A percentile compares a stretch with the other conserved stretches of the same genome.
Conservation (phyloP, 805 yeast species). For the Saturnispora diversa region DNA sequence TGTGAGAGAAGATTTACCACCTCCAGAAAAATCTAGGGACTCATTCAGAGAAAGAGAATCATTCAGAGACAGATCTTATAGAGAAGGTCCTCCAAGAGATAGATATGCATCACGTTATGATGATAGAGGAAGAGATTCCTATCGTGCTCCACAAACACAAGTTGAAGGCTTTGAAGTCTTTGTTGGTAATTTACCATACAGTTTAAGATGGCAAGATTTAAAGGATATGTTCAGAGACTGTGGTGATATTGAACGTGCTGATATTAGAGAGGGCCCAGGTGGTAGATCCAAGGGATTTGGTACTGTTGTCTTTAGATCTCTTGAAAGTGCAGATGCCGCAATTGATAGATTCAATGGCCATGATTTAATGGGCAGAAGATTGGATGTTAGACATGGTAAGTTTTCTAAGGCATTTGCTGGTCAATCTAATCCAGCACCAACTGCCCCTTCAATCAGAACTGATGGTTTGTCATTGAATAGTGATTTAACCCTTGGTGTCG, state of each 20-base stretch:
- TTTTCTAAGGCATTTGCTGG: slow-evolving; percentile 15
- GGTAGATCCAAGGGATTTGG: slow-evolving; percentile 87
- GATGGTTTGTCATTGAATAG: slow-evolving; percentile 32
- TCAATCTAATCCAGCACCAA: slow-evolving; percentile 11
- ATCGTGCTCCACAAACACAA: slow-evolving; percentile 15
- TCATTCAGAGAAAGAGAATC: slow-evolving; percentile 25
- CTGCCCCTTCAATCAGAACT: slow-evolving; percentile 12
- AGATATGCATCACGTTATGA: slow-evolving; percentile 18
- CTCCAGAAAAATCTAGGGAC: slow-evolving; percentile 40
- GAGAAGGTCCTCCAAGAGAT: slow-evolving; percentile 18
- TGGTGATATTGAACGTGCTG: slow-evolving; percentile 79
- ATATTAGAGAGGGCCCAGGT: slow-evolving; percentile 53
- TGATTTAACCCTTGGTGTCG: slow-evolving; percentile 59
- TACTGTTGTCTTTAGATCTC: slow-evolving; percentile 59
- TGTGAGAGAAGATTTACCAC: slow-evolving; percentile 87
- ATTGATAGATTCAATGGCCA: slow-evolving; percentile 60
- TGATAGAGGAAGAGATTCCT: slow-evolving; percentile 16
- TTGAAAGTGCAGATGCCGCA: slow-evolving; percentile 66
- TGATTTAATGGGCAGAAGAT: slow-evolving; percentile 63
- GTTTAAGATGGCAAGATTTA: slow-evolving; percentile 75
- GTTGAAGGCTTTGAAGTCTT: slow-evolving; percentile 48
- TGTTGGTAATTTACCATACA: slow-evolving; percentile 75
- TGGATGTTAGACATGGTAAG: slow-evolving; percentile 76
- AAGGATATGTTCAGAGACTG: slow-evolving; percentile 74
- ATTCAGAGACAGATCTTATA: slow-evolving; percentile 11